A percentile compares a stretch with the other conserved stretches of the same genome.
Conservation (phyloP, 129 eudicot species). For the Tanacetum coccineum region DNA sequence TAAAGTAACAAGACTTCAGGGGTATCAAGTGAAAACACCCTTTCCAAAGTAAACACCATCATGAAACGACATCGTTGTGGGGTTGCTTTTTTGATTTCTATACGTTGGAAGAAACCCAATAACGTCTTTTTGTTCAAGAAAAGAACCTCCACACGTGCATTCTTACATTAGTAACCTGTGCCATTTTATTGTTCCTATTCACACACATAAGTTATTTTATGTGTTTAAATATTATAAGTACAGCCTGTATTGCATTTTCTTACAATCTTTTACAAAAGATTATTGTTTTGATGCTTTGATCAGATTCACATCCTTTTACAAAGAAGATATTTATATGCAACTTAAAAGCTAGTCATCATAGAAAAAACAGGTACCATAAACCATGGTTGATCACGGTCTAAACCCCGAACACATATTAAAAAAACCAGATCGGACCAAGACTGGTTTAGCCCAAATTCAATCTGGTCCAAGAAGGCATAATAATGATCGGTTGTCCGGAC, state of each 20-base stretch:
- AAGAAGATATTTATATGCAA: too few relatives aligned
- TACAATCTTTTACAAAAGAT: too few relatives aligned
- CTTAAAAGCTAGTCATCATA: too few relatives aligned
- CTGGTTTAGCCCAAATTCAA: too few relatives aligned
- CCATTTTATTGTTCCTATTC: slow-evolving; percentile 18
- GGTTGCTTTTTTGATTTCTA: slow-evolving; percentile 28
- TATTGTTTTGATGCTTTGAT: too few relatives aligned
- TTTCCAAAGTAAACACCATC: slow-evolving; percentile 21
- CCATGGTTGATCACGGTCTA: too few relatives aligned
- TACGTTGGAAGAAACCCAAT: slow-evolving; percentile 31
- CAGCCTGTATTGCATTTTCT: neutral
- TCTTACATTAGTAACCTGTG: slow-evolving; percentile 29
- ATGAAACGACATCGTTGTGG: slow-evolving; percentile 29
- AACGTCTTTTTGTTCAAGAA: slow-evolving; percentile 31
- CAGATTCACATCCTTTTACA: too few relatives aligned
- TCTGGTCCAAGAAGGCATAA: too few relatives aligned
- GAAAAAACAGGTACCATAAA: too few relatives aligned
- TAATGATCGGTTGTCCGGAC: too few relatives aligned
- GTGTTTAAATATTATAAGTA: neutral
- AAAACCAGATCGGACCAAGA: too few relatives aligned
- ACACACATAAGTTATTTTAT: neutral
- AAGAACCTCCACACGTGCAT: slow-evolving; percentile 49
- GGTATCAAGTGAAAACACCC: slow-evolving; percentile 30
- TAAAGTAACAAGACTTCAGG: slow-evolving; percentile 15
- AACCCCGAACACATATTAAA: too few relatives aligned